Conservation (phyloP, 805 yeast species). For the Tanozyma kutaoensis region DNA sequence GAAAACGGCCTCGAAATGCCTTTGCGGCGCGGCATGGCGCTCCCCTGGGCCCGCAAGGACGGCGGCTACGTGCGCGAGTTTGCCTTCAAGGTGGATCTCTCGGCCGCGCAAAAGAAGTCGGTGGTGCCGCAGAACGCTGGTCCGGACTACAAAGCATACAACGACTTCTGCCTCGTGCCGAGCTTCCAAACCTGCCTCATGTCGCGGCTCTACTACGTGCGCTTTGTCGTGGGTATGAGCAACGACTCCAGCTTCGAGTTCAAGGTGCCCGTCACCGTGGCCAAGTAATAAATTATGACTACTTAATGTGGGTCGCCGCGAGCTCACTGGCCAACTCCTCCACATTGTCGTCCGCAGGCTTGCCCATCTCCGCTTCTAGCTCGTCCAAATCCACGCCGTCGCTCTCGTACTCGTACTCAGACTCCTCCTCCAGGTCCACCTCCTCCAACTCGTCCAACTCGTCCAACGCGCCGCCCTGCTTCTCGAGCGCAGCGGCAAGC, state of each 20-base stretch:
- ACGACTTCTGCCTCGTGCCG: slow-evolving; percentile 21
- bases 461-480: slow-evolving; percentile 77
- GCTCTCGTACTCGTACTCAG: slow-evolving; percentile 34
- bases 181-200: slow-evolving; percentile 23
- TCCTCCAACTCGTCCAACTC: slow-evolving; percentile 95
- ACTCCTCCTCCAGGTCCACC: slow-evolving; percentile 49
- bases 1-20: too few relatives aligned
- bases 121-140: slow-evolving; percentile 3
- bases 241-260: slow-evolving; percentile 10
- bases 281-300: slow-evolving; percentile 5
- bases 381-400: slow-evolving; percentile 35
- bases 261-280: slow-evolving; percentile 17
- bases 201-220: slow-evolving; percentile 22
- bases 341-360: slow-evolving; percentile 29
- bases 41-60: too few relatives aligned
- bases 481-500: slow-evolving; percentile 50
- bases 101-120: slow-evolving; percentile 9
- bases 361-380: slow-evolving; percentile 36
- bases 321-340: slow-evolving; percentile 48
- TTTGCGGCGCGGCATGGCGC: too few relatives aligned
- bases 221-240: too few relatives aligned
- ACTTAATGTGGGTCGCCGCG: slow-evolving; percentile 35
- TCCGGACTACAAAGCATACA: slow-evolving; percentile 5
- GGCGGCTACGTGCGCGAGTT: slow-evolving; percentile 10
- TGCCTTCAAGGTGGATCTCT: slow-evolving; percentile 12